phyloP scores from a whole-genome alignment of 495 filamentous ascomycete genomes.

The Xylaria castorea region DNA sequence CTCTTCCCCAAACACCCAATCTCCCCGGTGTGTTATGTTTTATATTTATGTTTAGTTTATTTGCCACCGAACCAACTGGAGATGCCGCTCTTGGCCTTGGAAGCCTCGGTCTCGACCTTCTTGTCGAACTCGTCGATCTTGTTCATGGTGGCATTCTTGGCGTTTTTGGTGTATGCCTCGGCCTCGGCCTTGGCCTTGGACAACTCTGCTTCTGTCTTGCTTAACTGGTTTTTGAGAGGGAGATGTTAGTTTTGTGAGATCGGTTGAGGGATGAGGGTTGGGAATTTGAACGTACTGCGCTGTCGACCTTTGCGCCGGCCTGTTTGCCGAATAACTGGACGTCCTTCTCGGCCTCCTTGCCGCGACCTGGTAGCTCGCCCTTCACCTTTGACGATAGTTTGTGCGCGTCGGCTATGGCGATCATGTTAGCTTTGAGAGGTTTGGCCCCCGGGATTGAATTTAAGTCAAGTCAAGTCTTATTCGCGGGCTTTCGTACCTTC shows the following conservation, averaged over 20 bases:
- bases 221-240: slow-evolving; percentile 55
- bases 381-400: slow-evolving; percentile 70
- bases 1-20: not conserved
- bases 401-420: slow-evolving; percentile 63
- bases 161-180: slow-evolving; percentile 65
- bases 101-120: slow-evolving; percentile 75
- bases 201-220: slow-evolving; percentile 65
- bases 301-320: slow-evolving; percentile 55
- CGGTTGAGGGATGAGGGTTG: not conserved
- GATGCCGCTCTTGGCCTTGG: slow-evolving; percentile 78
- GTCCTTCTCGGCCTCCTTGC: slow-evolving; percentile 48
- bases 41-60: slow-evolving; percentile 46
- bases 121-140: slow-evolving; percentile 77
- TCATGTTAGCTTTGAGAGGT: slow-evolving; percentile 29
- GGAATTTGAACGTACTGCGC: slow-evolving; percentile 44
- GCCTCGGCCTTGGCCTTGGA: slow-evolving; percentile 61
- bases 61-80: slow-evolving; percentile 81
- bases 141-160: slow-evolving; percentile 65
- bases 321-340: slow-evolving; percentile 49
- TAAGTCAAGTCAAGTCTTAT: not conserved
- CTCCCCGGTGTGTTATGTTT: not conserved
- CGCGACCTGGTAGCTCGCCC: slow-evolving; percentile 57
- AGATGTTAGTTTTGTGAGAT: slow-evolving; percentile 17
- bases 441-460: not conserved
- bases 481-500: slow-evolving; percentile 64